Evolutionary conservation across 2,329 filamentous ascomycete genomes (phyloP), one percentile per base, ranked within the genome.

Genomic region (Hypomyces perniciosus): DNA sequence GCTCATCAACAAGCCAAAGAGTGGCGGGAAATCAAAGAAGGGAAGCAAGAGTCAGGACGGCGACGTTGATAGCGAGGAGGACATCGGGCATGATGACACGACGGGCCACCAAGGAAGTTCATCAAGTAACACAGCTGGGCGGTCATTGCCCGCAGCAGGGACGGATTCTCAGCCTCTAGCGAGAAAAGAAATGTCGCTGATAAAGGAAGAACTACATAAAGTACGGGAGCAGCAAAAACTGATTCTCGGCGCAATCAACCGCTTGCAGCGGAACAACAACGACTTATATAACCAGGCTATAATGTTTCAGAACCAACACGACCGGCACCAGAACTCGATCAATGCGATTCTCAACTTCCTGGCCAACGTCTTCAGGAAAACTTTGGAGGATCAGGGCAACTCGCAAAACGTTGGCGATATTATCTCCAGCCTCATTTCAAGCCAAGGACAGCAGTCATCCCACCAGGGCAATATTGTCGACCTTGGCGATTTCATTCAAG

Each of bases 281-380:
- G 84, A 92, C 55, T 79, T 96, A 30, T 95, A 91, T 62, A 86
- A 88, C 50, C 90, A 96, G 68, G 91, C 92, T 0, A 79, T 88
- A 41, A 84, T 88, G 52, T 96, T 96, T 65, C 91, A 97, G 68
- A 87, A 83, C 53, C 83, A 95, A 64, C 92, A 97, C 63, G 90
- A 92, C 59, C 85, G 93, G n/a, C 93, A 99, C 63, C 93, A 99
- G 65, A 96, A 92, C 65, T 96, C 92, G 1, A 97, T 99, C 69
- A 97, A 96, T 63, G 92, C 92, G n/a, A 97, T 99, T 55, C 78
- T 99, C 39, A 95, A 91, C 45, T 97, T 99, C 68, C 78, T 99
- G 20, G 93, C 92, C 42, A 97, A 95, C 9, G 92, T 99, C 39
- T 99, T 97, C 71, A 87, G 95, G 56, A 86, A 95, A 62, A 95